Evolutionary conservation across 2,329 filamentous ascomycete genomes (phyloP).

Genomic region (Dryadomyces sulphureus): DNA sequence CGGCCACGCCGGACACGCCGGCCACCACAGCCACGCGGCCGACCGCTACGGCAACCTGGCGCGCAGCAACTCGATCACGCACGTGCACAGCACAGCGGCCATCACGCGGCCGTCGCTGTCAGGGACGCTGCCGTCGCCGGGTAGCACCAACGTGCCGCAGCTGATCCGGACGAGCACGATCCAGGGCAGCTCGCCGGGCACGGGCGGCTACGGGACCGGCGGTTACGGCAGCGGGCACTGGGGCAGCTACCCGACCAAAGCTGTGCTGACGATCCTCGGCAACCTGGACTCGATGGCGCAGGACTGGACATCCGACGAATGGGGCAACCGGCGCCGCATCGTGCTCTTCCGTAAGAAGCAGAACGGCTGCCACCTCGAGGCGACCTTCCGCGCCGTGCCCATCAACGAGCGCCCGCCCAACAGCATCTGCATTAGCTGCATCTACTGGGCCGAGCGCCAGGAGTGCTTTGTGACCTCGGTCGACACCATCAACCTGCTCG

Average conservation of each 20-base stretch:
- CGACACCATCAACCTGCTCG: conserved; percentile 89
- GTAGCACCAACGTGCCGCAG: conserved; percentile 24
- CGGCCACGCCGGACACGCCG: conserved; percentile 6
- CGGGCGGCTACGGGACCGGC: conserved; percentile 16
- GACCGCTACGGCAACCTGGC: conserved; percentile 11
- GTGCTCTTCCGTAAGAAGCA: conserved; percentile 81
- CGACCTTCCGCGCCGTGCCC: conserved; percentile 65
- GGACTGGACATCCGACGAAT: conserved; percentile 72
- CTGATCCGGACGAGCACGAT: conserved; percentile 44
- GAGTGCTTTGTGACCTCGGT: conserved; percentile 93
- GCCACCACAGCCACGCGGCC: conserved; percentile 10
- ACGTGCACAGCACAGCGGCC: conserved; percentile 24
- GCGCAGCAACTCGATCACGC: conserved; percentile 25
- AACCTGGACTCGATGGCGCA: conserved; percentile 74
- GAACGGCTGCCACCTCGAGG: conserved; percentile 63
- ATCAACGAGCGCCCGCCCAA: conserved; percentile 66
- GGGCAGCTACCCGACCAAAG: conserved; percentile 70
- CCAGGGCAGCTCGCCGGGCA: conserved; percentile 16
- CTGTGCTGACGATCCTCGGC: conserved; percentile 68
- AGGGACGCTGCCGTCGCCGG: conserved; percentile 31
- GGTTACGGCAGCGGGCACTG: conserved; percentile 57
- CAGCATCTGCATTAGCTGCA: conserved; percentile 93
- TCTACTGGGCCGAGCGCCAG: conserved; percentile 84
- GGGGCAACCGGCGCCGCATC: conserved; percentile 62
- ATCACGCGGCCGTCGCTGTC: conserved; percentile 32